Evolutionary conservation across 2,329 filamentous ascomycete species (phyloP).

Genomic region (Cladosporium sp.): DNA sequence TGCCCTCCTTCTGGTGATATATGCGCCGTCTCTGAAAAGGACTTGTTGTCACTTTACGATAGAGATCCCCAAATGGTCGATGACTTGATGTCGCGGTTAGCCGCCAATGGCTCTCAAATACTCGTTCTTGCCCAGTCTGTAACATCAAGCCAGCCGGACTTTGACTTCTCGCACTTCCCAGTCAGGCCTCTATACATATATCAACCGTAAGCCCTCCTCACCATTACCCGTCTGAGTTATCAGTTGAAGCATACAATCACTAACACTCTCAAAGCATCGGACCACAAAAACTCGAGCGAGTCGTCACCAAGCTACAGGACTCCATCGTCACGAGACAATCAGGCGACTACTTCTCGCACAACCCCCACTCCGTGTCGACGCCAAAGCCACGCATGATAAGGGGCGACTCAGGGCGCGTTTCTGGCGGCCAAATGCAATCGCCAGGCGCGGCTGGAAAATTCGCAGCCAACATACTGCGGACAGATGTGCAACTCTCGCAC

Average conservation of each 20-base stretch:
- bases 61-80: not conserved
- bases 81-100: not conserved
- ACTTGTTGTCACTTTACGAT: not conserved
- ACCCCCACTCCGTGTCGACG: not conserved
- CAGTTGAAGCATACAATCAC: too few relatives aligned
- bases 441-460: not conserved
- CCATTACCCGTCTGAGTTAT: too few relatives aligned
- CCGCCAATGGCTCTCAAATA: slow-evolving; percentile 6
- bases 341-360: not conserved
- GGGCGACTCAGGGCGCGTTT: not conserved
- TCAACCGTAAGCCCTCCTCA: slow-evolving; percentile 13
- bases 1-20: not conserved
- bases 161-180: slow-evolving; percentile 11
- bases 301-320: slow-evolving; percentile 7
- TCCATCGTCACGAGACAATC: slow-evolving; percentile 1
- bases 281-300: slow-evolving; percentile 20
- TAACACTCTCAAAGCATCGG: slow-evolving; percentile 14
- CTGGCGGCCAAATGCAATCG: not conserved
- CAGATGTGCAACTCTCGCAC: not conserved
- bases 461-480: not conserved
- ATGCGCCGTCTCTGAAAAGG: not conserved
- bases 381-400: not conserved
- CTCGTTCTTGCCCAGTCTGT: slow-evolving; percentile 12
- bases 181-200: slow-evolving; percentile 15
- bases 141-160: not conserved